Base-by-base conservation (phyloP, 2,329 filamentous ascomycete species). In the Dryadomyces quercus-mongolicae region DNA sequence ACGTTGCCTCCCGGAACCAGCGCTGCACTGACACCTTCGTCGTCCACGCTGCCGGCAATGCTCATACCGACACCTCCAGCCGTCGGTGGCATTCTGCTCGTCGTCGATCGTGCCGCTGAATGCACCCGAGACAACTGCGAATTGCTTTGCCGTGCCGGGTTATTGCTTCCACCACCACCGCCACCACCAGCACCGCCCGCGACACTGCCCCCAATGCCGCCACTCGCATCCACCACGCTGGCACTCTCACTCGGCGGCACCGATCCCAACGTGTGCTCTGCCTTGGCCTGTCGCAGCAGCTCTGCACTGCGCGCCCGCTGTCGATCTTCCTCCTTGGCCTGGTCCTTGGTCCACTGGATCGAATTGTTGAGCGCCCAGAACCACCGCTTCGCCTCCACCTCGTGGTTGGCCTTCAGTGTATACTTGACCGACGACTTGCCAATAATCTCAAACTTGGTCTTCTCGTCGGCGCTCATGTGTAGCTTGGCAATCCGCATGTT, bases 381-480 rank as follows among this genome's bases (percentile, higher is more conserved):
- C 93, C 93, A 98, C 54, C 93, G 82, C 70, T 98, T 98, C 6
- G 93, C 92, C 68, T 98, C 93, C 31, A 97, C 92, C 65, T 96
- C 87, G 69, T 98, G 93, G 64, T 98, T 98, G 0, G 93, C 93
- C 68, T 95, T 97, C 53, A 98, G 77, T 50, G 94, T 92, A 67
- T 98, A 98, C 70, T 96, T 98, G 67, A 98, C 93, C 0, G 92
- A 97, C 1, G 92, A 96, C 70, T 98, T 98, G 52, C 93, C 93
- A 58, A 92, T 88, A 53, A 98, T 97, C 65, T 98, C 93, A 63
- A 98, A 97, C 56, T 92, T 90, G 48, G 91, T 92, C 74, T 97
- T 98, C 67, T 98, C 93, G 61, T 96, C 90, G 0, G 92, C 80
- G 65, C 94, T 94, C 91, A 98, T 97, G 69, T 92, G 86, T 34